A percentile compares a stretch with the other conserved stretches of the same genome.
Evolutionary conservation across 192 early-diverging fungal species (phyloP).

Genomic region (Umbelopsis vinacea): DNA sequence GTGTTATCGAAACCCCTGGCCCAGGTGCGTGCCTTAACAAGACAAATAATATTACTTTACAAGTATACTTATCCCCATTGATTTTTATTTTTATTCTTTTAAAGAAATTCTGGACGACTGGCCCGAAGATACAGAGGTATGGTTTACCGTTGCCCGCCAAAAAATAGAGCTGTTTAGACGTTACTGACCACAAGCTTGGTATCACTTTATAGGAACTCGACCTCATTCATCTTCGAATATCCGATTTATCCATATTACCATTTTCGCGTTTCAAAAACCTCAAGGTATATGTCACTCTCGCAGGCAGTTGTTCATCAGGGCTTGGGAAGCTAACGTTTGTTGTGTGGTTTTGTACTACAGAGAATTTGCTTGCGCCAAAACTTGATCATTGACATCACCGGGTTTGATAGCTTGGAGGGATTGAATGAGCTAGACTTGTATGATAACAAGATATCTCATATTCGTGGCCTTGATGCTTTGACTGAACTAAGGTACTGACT

Average conservation of each 20-base stretch:
- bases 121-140: constrained; percentile 53
- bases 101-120: constrained; percentile 48
- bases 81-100: neutral
- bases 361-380: constrained; percentile 85
- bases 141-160: neutral
- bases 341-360: constrained; percentile 43
- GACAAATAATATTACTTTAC: neutral
- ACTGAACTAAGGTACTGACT: constrained; percentile 60
- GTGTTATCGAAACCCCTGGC: neutral
- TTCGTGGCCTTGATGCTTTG: constrained; percentile 67
- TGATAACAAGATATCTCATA: constrained; percentile 87
- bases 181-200: neutral
- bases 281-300: constrained; percentile 48
- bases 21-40: neutral
- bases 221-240: constrained; percentile 67
- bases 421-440: constrained; percentile 92
- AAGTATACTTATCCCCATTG: neutral
- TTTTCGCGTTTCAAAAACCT: constrained; percentile 68
- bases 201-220: constrained; percentile 62
- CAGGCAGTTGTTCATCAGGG: too few species aligned
- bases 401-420: constrained; percentile 53
- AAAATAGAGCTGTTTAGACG: neutral
- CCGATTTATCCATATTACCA: constrained; percentile 52
- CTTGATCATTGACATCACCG: constrained; percentile 70
- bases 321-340: too few species aligned